Evolutionary conservation across 768 basidiomycete genomes (phyloP), one percentile per base, ranked within the genome.

Genomic region (Multifurca ochricompacta): DNA sequence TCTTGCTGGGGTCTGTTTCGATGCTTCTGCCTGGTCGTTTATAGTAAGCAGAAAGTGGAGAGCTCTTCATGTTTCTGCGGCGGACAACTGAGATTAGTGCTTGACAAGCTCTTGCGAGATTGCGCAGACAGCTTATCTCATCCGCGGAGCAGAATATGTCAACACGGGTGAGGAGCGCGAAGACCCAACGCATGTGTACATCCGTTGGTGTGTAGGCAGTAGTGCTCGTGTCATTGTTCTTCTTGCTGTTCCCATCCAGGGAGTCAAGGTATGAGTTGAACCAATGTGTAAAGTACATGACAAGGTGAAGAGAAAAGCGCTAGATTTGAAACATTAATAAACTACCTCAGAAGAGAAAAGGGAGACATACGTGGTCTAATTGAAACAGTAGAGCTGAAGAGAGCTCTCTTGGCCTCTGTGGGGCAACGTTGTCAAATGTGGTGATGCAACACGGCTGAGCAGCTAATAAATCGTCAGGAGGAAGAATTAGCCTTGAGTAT

Each of bases 221-320:
- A 59, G 62, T 21, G 42, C 31, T 31, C 9, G 30, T 13, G 10
- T 30, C 28, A 21, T 32, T 13, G 19, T 39, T 6, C 35, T 28
- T 48, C 46, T 49, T 41, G 74, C 68, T 39, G 34, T 43, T 3
- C 16, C 8, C 8, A n/a, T 49, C 53, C 28, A 52, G 18, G 31
- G 58, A 53, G 42, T 81, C 74, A 6, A 87, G 66, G 56, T 85
- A 75, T 13, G 76, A 53, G 59, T 83, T 82, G 59, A 88, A 82
- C 88, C 88, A 91, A 63, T 89, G 78, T 16, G 80, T 75, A 66
- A 90, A 90, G 66, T 89, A 90, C 85, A 87, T 88, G 55, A 91
- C 68, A 41, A 91, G 74, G 65, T 88, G 88, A 25, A 91, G 65
- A 4, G 85, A 79, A 66, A 74, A 79, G 63, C 77, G 76, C 88